Conservation (phyloP, 164 flowering plant species). For the Macadamia integrifolia region DNA sequence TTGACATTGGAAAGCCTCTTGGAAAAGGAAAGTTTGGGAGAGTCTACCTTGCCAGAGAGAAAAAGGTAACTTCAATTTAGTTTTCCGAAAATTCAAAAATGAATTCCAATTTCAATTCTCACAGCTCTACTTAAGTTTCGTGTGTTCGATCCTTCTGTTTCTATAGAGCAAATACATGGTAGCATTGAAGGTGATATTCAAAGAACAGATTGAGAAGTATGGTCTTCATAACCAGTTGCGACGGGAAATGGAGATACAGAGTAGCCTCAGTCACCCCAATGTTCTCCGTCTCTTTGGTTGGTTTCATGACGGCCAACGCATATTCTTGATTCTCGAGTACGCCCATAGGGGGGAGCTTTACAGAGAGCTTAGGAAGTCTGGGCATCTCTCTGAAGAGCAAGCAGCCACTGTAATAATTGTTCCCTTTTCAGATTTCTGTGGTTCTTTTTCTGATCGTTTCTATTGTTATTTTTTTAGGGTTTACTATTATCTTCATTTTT, state of each 20-base stretch:
- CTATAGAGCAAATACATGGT: conserved; percentile 43
- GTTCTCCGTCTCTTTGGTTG: conserved; percentile 79
- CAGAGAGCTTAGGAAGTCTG: conserved; percentile 39
- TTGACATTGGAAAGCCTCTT: conserved; percentile 89
- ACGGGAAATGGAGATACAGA: conserved; percentile 37
- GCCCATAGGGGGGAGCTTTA: conserved; percentile 87
- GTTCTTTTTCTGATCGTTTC: too few species aligned
- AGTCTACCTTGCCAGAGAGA: conserved; percentile 82
- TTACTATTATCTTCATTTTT: neutral
- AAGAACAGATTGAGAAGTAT: conserved; percentile 73
- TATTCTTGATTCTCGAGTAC: conserved; percentile 81
- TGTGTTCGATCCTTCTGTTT: too few species aligned
- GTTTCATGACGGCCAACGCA: conserved; percentile 75
- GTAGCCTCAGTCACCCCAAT: conserved; percentile 64
- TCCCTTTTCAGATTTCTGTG: neutral
- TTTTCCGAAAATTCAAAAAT: neutral
- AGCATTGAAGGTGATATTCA: conserved; percentile 85
- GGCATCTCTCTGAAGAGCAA: conserved; percentile 52
- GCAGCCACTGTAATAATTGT: conserved; percentile 62
- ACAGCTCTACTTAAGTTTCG: too few species aligned
- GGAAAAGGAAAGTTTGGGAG: conserved; percentile 88
- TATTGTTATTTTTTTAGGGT: neutral
- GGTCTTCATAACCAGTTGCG: conserved; percentile 55
- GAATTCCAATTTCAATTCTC: neutral
- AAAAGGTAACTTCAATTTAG: conserved; percentile 35